Conservation (phyloP, 805 yeast species). For the Yarrowia porcina region DNA sequence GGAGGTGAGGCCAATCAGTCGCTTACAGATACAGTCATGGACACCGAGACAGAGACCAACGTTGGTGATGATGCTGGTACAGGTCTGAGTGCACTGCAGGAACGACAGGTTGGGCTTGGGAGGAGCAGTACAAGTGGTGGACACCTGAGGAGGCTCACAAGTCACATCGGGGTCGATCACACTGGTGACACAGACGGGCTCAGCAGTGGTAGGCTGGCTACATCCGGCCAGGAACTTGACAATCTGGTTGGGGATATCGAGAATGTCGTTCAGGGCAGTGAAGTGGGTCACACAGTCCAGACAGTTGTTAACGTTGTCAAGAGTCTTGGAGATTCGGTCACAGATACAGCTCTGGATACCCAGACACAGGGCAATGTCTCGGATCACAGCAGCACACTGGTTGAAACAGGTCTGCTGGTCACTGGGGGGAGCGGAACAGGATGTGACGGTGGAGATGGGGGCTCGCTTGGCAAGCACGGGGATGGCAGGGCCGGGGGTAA, state of each 20-base stretch:
- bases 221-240: conserved; percentile 2
- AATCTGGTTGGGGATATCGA: background rate
- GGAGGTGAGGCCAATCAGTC: background rate
- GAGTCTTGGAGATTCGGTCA: conserved; percentile 8
- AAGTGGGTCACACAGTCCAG: background rate
- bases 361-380: conserved; percentile 14
- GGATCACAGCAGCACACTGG: conserved; percentile 8
- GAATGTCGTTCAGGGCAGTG: background rate
- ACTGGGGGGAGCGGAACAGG: background rate
- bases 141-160: conserved; percentile 7
- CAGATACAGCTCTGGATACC: conserved; percentile 11
- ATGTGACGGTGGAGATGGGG: conserved; percentile 1
- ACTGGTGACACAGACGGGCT: conserved; percentile 20
- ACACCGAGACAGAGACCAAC: conserved; percentile 4
- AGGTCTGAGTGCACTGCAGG: background rate
- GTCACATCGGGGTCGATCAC: background rate
- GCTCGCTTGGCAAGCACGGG: conserved; percentile 9
- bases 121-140: background rate
- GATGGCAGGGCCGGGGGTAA: conserved; percentile 15
- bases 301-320: conserved; percentile 14
- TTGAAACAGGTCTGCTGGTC: conserved; percentile 8
- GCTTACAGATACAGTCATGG: background rate
- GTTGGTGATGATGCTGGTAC: background rate
- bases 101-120: background rate
- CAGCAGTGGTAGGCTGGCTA: background rate